Conservation (phyloP, 2,329 filamentous ascomycete species). For the Ceratocystis cubensis region DNA sequence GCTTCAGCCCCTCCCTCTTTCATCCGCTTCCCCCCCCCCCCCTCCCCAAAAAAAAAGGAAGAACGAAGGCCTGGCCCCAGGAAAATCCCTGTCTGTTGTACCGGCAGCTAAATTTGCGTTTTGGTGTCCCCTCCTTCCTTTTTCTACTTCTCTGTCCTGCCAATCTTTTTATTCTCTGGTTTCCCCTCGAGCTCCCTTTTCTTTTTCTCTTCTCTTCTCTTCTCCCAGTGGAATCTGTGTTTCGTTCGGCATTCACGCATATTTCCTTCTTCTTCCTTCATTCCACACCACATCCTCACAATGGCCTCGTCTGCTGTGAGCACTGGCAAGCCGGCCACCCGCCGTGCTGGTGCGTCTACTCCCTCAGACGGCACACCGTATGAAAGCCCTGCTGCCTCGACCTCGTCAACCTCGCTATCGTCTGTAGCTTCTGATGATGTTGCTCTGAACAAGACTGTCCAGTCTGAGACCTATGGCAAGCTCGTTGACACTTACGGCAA, state of each 20-base stretch:
- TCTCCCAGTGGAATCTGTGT: conserved; percentile 1
- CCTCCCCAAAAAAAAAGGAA: not conserved
- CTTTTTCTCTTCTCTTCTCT: conserved; percentile 7
- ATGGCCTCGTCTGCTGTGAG: conserved; percentile 21
- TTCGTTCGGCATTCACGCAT: not conserved
- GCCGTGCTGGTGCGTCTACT: conserved; percentile 23
- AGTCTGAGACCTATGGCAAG: conserved; percentile 39
- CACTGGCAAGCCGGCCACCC: conserved; percentile 13
- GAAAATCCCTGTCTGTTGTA: conserved; percentile 9
- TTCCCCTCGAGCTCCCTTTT: not conserved
- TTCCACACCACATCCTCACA: conserved; percentile 6
- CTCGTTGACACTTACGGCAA: conserved; percentile 91
- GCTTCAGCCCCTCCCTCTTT: not conserved
- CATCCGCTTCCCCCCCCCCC: conserved; percentile 27
- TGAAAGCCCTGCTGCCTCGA: conserved; percentile 48
- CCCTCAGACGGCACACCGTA: conserved; percentile 43
- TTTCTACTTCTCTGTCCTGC: conserved; percentile 7
- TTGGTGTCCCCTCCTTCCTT: not conserved
- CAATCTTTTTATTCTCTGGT: not conserved
- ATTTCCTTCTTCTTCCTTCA: not conserved
- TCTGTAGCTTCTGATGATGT: conserved; percentile 57
- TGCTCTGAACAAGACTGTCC: conserved; percentile 34
- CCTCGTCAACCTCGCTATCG: conserved; percentile 85
- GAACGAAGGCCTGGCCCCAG: not conserved
- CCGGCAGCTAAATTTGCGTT: not conserved